These are phyloP conservation scores for Aspergillus bombycis DNA, from an alignment of 2,329 filamentous ascomycete species.

Conservation along the genomic window DNA sequence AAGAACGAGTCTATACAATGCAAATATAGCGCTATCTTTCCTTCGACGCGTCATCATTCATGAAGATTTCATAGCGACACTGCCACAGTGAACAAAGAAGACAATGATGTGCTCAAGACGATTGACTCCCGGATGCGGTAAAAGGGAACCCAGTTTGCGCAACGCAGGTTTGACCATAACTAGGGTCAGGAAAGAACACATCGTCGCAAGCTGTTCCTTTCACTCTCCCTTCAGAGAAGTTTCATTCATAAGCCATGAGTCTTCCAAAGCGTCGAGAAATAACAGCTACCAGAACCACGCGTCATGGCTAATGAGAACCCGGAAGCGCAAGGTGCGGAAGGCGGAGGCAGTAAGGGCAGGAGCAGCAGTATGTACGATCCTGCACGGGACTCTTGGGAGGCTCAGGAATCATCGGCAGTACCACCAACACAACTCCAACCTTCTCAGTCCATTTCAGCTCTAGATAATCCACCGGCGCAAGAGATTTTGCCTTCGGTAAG, in stretches of 20 bases:
- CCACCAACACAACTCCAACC: not conserved
- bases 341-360: conserved; percentile 4
- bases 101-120: not conserved
- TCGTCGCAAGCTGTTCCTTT: not conserved
- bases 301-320: conserved; percentile 15
- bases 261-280: not conserved
- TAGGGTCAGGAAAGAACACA: not conserved
- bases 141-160: conserved; percentile 21
- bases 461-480: not conserved
- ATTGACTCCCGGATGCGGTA: conserved; percentile 23
- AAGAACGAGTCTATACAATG: not conserved
- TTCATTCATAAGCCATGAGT: not conserved
- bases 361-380: conserved; percentile 26
- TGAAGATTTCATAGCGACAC: not conserved
- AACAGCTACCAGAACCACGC: not conserved
- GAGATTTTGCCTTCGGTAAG: not conserved
- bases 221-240: not conserved
- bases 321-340: not conserved
- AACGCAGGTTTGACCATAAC: conserved; percentile 16
- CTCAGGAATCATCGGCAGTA: conserved; percentile 5
- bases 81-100: not conserved
- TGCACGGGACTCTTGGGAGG: conserved; percentile 29
- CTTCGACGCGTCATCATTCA: not conserved
- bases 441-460: not conserved
- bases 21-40: not conserved